Evolutionary conservation across 1,284 basidiomycete genomes (phyloP).

Genomic region (Microbotryum scabiosae): DNA sequence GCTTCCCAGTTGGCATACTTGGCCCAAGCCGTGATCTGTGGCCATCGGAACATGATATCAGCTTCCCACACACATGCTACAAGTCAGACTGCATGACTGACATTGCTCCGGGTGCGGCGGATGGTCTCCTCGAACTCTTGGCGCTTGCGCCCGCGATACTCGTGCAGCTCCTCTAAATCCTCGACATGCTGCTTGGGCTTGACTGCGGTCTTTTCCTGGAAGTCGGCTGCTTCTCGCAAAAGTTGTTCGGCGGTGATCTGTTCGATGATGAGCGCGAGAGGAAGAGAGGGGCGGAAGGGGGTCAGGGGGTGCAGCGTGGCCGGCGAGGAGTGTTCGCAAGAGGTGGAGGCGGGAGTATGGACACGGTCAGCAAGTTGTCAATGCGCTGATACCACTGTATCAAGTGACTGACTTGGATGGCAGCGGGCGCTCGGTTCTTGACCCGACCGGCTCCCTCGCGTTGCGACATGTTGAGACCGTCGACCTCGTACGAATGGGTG

Average conservation of each 20-base stretch:
- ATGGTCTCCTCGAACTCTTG: constrained; percentile 97
- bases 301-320: not conserved
- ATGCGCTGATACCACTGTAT: not conserved
- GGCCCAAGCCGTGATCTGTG: constrained; percentile 48
- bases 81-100: constrained; percentile 46
- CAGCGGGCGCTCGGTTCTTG: constrained; percentile 87
- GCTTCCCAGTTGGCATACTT: constrained; percentile 66
- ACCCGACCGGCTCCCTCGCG: constrained; percentile 49
- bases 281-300: not conserved
- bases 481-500: too few relatives aligned
- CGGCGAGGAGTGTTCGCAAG: not conserved
- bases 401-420: constrained; percentile 59
- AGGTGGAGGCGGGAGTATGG: not conserved
- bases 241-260: constrained; percentile 97
- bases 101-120: constrained; percentile 75
- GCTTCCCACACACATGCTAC: not conserved
- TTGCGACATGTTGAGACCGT: constrained; percentile 34
- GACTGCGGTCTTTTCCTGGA: constrained; percentile 82
- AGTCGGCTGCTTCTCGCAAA: constrained; percentile 92
- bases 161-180: constrained; percentile 93
- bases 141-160: constrained; percentile 88
- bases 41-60: not conserved
- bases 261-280: constrained; percentile 1
- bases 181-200: constrained; percentile 92
- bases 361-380: not conserved